phyloP scores from a whole-genome alignment of 148 eudicot genomes.

The Linanthus parryae region DNA sequence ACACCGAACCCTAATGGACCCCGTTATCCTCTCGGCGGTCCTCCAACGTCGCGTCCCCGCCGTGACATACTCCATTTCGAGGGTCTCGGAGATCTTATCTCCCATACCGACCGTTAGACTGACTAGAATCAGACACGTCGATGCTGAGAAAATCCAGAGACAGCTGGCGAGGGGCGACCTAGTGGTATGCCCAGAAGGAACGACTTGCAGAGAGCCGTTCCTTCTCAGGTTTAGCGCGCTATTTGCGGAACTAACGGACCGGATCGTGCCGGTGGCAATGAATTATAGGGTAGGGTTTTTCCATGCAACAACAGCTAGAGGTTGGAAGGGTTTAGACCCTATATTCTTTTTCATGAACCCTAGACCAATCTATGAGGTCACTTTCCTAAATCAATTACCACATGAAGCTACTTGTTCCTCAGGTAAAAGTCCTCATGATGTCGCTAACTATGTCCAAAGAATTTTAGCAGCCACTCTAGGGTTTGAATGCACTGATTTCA shows the following conservation, averaged over 20 bases:
- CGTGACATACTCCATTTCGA: conserved; percentile 84
- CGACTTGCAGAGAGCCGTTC: conserved; percentile 89
- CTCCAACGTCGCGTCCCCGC: conserved; percentile 72
- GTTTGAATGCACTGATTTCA: conserved; percentile 80
- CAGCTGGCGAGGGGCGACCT: conserved; percentile 57
- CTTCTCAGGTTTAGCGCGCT: conserved; percentile 71
- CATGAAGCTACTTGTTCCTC: conserved; percentile 80
- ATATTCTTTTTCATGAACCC: conserved; percentile 96
- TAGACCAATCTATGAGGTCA: conserved; percentile 76
- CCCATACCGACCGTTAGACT: conserved; percentile 86
- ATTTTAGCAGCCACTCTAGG: conserved; percentile 82
- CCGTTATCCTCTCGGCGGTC: conserved; percentile 71
- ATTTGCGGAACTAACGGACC: conserved; percentile 75
- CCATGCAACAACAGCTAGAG: conserved; percentile 87
- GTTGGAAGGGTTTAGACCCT: conserved; percentile 88
- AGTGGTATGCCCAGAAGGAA: conserved; percentile 90
- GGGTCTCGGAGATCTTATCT: conserved; percentile 65
- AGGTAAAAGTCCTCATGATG: conserved; percentile 86
- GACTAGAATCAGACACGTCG: conserved; percentile 61
- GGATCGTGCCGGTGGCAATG: conserved; percentile 90
- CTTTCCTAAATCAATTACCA: conserved; percentile 79
- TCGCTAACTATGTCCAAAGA: conserved; percentile 85
- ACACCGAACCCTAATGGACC: conserved; percentile 89
- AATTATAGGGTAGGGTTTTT: conserved; percentile 81
- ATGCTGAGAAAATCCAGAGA: conserved; percentile 48